Evolutionary conservation across 2,329 filamentous ascomycete genomes (phyloP).

Genomic region (Emmonsiellopsis sp.): DNA sequence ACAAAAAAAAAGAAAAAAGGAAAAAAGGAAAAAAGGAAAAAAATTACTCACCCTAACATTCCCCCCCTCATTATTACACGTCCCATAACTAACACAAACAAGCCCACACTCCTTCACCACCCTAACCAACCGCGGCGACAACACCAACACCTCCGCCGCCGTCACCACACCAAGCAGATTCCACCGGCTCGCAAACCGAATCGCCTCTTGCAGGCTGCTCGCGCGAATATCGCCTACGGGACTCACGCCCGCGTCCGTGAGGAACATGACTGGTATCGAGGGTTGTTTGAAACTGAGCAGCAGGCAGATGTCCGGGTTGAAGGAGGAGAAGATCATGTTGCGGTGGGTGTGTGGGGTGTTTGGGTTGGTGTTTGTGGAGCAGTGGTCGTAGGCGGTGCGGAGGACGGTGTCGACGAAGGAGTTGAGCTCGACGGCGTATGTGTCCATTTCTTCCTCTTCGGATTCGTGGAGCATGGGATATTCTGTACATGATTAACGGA

Average conservation of each 20-base stretch:
- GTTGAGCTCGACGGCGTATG: slow-evolving; percentile 71
- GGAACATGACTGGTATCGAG: slow-evolving; percentile 87
- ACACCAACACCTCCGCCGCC: slow-evolving; percentile 78
- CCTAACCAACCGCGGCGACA: slow-evolving; percentile 77
- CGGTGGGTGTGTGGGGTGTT: slow-evolving; percentile 38
- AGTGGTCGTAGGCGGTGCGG: slow-evolving; percentile 78
- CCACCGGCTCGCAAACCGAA: slow-evolving; percentile 91
- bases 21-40: not conserved
- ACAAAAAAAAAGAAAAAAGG: slow-evolving; percentile 5
- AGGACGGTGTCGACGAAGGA: slow-evolving; percentile 93
- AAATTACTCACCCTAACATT: slow-evolving; percentile 66
- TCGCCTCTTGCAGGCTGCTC: slow-evolving; percentile 85
- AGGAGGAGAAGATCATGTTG: slow-evolving; percentile 95
- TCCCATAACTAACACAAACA: slow-evolving; percentile 92
- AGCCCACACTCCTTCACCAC: slow-evolving; percentile 92
- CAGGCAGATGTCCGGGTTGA: slow-evolving; percentile 94
- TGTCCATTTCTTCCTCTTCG: slow-evolving; percentile 89
- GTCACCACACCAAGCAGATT: slow-evolving; percentile 87
- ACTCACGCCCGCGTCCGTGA: slow-evolving; percentile 78
- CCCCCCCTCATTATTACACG: slow-evolving; percentile 74
- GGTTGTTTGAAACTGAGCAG: slow-evolving; percentile 95
- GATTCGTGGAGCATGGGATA: slow-evolving; percentile 97
- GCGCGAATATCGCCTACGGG: slow-evolving; percentile 82
- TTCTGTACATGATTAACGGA: slow-evolving; percentile 35
- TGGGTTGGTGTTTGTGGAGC: slow-evolving; percentile 18